Base-by-base conservation (phyloP, 2,329 filamentous ascomycete genomes). In the Macrophomina tecta region DNA sequence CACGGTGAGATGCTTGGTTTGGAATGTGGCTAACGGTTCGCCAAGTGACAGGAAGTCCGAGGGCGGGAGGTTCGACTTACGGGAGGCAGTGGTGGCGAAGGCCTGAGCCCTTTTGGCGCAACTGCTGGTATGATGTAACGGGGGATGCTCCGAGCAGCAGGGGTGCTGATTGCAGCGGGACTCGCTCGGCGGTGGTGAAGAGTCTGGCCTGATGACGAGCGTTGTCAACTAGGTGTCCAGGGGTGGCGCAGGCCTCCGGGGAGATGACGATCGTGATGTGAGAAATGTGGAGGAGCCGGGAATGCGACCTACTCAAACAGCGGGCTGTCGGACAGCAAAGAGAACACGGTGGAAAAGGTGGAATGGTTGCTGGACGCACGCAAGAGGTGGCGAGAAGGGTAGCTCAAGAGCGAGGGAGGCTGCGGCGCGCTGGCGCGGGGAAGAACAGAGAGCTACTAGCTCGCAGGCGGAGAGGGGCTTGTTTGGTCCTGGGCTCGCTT, bases 251-350 rank as follows among this genome's bases (percentile, higher is more conserved):
- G 45, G 11, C 18, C 32, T 23, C 42, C 36, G 58, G 45, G 45
- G 18, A 49, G 4, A 30, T 45, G 58, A n/a, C 58, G 42, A 62
- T 62, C 58, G 58, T 30, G 58, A 49, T 49, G 58, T 36, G 23
- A 38, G 58, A 62, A 62, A 36, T 62, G 58, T 62, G 58, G 58
- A 62, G 58, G 58, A 49, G 5, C 4, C 49, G 16, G 56, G 40
- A 45, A 40, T 48, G 45, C 42, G 30, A 62, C 58, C 49, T 49
- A 62, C 58, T 38, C 45, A 16, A 36, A 18, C 42, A 16, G 28
- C 28, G n/a, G 40, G n/a, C 42, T 32, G 3, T 56, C 53, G 18
- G 23, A n/a, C 38, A 45, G 38, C 55, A 42, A 38, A 45, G 40
- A 9, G 8, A 11, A n/a, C 28, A 34, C 30, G 38, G 23, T 23